Evolutionary conservation across 2,329 filamentous ascomycete genomes (phyloP).

Genomic region (Septoria petroselini): DNA sequence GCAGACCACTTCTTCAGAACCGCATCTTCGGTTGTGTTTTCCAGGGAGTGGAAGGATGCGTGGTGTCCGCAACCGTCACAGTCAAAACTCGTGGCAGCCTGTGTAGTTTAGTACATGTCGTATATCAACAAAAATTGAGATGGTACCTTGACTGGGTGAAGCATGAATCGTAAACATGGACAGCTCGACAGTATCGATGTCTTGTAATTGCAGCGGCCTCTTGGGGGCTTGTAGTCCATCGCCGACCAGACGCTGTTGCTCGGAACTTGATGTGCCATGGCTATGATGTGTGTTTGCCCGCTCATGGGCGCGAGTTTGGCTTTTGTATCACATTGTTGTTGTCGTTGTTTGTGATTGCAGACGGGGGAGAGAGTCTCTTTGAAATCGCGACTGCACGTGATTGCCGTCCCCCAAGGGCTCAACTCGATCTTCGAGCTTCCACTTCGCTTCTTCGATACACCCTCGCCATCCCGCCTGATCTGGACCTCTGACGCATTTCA

Average conservation of each 20-base stretch:
- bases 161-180: conserved; percentile 56
- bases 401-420: background rate
- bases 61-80: conserved; percentile 57
- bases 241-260: conserved; percentile 50
- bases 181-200: conserved; percentile 48
- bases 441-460: background rate
- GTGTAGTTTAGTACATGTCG: too few species aligned
- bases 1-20: conserved; percentile 46
- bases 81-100: conserved; percentile 51
- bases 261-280: conserved; percentile 32
- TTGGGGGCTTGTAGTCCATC: conserved; percentile 52
- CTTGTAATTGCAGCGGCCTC: conserved; percentile 52
- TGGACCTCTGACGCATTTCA: too few species aligned
- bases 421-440: background rate
- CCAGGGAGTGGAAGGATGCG: conserved; percentile 54
- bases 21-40: conserved; percentile 51
- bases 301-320: conserved; percentile 1
- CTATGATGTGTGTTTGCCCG: background rate
- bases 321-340: conserved; percentile 1
- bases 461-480: background rate
- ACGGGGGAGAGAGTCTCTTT: background rate
- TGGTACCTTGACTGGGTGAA: conserved; percentile 56
- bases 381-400: background rate
- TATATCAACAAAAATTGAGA: too few species aligned
- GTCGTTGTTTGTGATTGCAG: background rate